Conservation (phyloP, 2,329 filamentous ascomycete genomes). For the Colletotrichum sp. region DNA sequence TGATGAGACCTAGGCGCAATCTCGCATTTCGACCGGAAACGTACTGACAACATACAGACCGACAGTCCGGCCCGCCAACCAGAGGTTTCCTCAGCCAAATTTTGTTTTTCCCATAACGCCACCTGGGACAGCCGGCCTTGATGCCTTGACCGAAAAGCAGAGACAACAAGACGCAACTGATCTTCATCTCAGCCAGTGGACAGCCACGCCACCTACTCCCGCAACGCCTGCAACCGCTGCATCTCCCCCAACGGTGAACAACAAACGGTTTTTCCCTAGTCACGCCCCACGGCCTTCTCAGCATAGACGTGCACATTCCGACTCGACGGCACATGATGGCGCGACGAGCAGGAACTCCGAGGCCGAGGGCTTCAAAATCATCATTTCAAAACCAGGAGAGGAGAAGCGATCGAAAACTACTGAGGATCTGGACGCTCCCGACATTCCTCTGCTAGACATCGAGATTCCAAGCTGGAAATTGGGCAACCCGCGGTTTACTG, state of each 20-base stretch:
- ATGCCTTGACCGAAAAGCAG: slow-evolving; percentile 41
- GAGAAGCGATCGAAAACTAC: slow-evolving; percentile 66
- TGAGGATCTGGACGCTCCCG: slow-evolving; percentile 54
- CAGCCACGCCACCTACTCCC: slow-evolving; percentile 37
- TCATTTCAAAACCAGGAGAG: slow-evolving; percentile 75
- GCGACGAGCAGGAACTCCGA: slow-evolving; percentile 57
- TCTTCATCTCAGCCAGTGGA: slow-evolving; percentile 45
- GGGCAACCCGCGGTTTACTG: slow-evolving; percentile 81
- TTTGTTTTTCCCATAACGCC: slow-evolving; percentile 67
- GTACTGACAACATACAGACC: slow-evolving; percentile 48
- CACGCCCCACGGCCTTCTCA: slow-evolving; percentile 29
- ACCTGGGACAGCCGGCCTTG: slow-evolving; percentile 62
- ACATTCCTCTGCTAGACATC: slow-evolving; percentile 68
- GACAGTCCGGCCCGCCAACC: slow-evolving; percentile 64
- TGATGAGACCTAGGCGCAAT: slow-evolving; percentile 12
- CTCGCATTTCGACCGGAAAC: slow-evolving; percentile 4
- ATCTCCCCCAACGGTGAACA: slow-evolving; percentile 37
- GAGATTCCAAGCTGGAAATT: slow-evolving; percentile 85
- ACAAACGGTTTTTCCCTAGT: slow-evolving; percentile 37
- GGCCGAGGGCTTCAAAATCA: slow-evolving; percentile 75
- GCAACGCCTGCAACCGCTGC: slow-evolving; percentile 25
- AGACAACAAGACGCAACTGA: slow-evolving; percentile 28
- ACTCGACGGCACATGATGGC: slow-evolving; percentile 76
- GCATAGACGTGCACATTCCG: slow-evolving; percentile 73
- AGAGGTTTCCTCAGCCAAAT: slow-evolving; percentile 65